Evolutionary conservation across 148 eudicot species (phyloP), one percentile per base, ranked within the genome.

Genomic region (Spergularia marina): DNA sequence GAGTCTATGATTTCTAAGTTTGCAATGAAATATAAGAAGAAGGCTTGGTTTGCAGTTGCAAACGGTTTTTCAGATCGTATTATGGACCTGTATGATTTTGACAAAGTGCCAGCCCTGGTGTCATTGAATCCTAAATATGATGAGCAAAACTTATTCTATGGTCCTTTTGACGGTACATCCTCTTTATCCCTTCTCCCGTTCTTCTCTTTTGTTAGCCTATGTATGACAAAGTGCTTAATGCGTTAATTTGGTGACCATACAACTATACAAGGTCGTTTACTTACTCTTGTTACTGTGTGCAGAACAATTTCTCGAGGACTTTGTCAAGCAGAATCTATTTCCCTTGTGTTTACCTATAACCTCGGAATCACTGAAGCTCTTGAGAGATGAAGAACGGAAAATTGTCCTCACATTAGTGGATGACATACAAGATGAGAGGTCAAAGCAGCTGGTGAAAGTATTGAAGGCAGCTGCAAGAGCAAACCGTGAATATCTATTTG

Each of bases 21-120:
- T 78, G 97, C 92, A 20, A 70, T 84, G 69, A 88, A 96, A 82
- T 85, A 89, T 86, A 96, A 96, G 92, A 91, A 84, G 77, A 89
- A 82, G 76, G 97, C 94, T 80, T 92, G 99, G 99, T 96, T 96
- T 86, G 84, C 98, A 53, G 92, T 89, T 71, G 97, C 99, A 55
- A 96, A 91, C 54, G 94, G 85, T 77, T 89, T 89, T 79, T 92
- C 99, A 10, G 98, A 91, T 61, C 83, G 85, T 68, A 66, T 82
- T 44, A 96, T 89, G 99, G 84, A 83, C 70, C 79, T 74, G 6
- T 91, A 89, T 86, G 94, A 96, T 81, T 92, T 96, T 76, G 99
- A 96, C 68, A 96, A 96, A 82, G 87, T 82, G 66, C 98, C 98
- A 78, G 97, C 99, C 77, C 71, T 96, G 87, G 87, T 85, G 74